Conservation (phyloP, 306 rosid species). For the Cotoneaster glaucophyllus region DNA sequence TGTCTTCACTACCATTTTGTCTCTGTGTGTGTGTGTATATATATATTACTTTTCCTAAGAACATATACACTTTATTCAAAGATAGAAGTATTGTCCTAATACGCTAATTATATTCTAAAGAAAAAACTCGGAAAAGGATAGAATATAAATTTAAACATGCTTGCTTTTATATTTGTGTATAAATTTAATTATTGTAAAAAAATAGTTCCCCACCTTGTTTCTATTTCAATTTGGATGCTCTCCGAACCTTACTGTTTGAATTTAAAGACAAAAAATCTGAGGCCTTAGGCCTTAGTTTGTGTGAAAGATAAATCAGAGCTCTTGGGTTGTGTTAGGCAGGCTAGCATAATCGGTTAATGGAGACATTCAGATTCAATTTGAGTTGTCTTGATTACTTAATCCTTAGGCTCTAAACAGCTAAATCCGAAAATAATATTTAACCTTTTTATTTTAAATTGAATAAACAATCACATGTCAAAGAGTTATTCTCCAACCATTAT, state of each 20-base stretch:
- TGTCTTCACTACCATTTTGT: no score
- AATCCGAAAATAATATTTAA: no score
- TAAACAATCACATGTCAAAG: background rate
- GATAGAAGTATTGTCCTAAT: background rate
- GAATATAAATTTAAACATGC: background rate
- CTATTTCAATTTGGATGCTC: background rate
- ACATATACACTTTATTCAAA: background rate
- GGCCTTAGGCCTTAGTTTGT: no score
- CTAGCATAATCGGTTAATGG: no score
- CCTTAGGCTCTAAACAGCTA: rapidly evolving
- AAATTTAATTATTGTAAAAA: background rate
- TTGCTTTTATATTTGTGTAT: background rate
- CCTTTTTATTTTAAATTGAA: background rate
- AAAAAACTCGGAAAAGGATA: background rate
- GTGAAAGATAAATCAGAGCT: no score
- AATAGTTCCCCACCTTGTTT: background rate
- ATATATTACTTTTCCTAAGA: background rate
- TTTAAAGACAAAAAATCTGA: rapidly evolving
- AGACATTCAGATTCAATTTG: no score
- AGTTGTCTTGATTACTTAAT: no score
- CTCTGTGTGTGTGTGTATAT: background rate
- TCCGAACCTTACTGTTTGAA: no score
- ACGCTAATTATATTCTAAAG: background rate
- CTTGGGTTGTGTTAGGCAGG: no score
- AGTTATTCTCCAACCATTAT: background rate